Evolutionary conservation across 352 stramenopile genomes (phyloP), one percentile per base, ranked within the genome.

Genomic region (Globisporangium heterothallicum): DNA sequence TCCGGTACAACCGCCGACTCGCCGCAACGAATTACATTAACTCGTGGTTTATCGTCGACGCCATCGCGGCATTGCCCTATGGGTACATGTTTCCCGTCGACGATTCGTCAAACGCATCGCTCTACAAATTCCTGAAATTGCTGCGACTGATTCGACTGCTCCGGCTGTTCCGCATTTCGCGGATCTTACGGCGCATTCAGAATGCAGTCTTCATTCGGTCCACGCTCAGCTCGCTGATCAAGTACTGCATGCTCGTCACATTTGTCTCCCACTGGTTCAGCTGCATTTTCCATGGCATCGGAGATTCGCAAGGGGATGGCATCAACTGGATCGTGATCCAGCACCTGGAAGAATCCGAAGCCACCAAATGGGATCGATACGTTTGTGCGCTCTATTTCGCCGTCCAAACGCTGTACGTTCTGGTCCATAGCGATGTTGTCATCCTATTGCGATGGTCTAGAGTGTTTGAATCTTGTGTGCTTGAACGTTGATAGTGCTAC

Each of bases 251-350:
- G 47, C 65, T 91, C 22, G 80, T 91, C n/a, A 79, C 60, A 25
- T 85, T 88, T 30, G 86, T 79, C 16, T 91, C 80, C 6, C 80
- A 91, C 42, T 91, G 80, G 80, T 78, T 88, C 61, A 86, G 79
- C 54, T 61, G 54, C 30, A 53, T 56, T 14, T 61, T 61, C 46
- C 54, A 56, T 29, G 54, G 38, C 36, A 61, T 61, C 30, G 54
- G 35, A 6, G 27, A 35, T 1, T 34, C 54, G 8, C 54, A 55
- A 16, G 38, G 29, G 0, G 30, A 66, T 68, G 26, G 72, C 68
- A 61, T 7, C 9, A 30, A n/a, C 35, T 48, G 36, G 27, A 42
- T 52, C 41, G 22, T 3, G 18, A 14, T 10, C 2, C 24, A 46
- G 40, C 47, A 6, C 0, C 41, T 58, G 10, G 21, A 50, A 12